Conservation (phyloP, 371 early-diverging fungal species). For the Mucor mucedo region DNA sequence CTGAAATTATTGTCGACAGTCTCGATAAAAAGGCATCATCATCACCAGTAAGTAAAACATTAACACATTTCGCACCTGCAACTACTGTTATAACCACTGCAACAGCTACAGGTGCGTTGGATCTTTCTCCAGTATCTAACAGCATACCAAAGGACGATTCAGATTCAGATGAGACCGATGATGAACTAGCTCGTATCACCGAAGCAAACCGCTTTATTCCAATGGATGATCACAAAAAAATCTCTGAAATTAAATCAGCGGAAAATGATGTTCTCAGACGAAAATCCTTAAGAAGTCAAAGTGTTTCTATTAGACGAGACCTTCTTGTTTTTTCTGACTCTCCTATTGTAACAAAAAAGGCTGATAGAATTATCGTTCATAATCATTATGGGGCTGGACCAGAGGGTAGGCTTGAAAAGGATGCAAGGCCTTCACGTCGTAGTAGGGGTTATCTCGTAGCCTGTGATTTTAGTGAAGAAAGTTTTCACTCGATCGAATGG, state of each 20-base stretch:
- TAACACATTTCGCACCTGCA: conserved; percentile 6
- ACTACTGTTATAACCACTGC: conserved; percentile 17
- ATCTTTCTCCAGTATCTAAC: conserved; percentile 8
- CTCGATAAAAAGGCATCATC: background rate
- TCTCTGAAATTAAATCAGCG: background rate
- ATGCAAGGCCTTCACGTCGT: conserved; percentile 9
- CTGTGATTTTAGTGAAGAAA: conserved; percentile 52
- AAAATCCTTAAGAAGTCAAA: conserved; percentile 24
- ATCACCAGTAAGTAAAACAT: conserved; percentile 3
- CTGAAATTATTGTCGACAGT: conserved; percentile 15
- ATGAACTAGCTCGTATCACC: conserved; percentile 36
- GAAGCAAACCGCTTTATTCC: conserved; percentile 44
- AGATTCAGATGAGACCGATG: conserved; percentile 22
- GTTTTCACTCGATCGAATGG: conserved; percentile 58
- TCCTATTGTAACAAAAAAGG: conserved; percentile 14
- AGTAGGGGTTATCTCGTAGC: conserved; percentile 43
- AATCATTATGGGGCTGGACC: conserved; percentile 34
- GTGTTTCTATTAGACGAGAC: conserved; percentile 15
- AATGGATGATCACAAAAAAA: conserved; percentile 4
- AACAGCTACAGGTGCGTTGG: conserved; percentile 15
- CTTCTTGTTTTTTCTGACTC: conserved; percentile 38
- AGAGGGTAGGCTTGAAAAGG: conserved; percentile 17
- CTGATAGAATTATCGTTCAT: conserved; percentile 28
- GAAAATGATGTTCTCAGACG: background rate
- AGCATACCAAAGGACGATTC: conserved; percentile 8